Evolutionary conservation across 2,329 filamentous ascomycete species (phyloP), one percentile per base, ranked within the genome.

Genomic region (Verticillium klebahnii): DNA sequence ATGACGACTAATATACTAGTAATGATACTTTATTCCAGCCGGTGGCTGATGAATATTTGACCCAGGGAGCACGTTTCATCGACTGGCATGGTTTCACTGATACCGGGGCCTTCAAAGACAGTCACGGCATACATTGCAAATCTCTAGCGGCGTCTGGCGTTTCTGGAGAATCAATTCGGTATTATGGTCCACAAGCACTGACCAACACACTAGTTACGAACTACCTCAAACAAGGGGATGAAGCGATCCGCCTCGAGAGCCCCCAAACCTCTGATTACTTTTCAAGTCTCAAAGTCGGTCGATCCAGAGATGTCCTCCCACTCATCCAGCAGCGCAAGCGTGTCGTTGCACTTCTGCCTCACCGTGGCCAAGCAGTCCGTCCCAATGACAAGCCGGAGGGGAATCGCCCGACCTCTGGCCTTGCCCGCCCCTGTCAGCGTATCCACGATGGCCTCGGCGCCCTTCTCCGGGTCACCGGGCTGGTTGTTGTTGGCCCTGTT

Each of bases 391-490:
- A 89, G 66, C 32, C 85, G 73, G 15, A 81, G 66, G 0, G 85
- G 86, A 1, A 88, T 72, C 23, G 80, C 75, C 65, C 71, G 81
- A 0, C 82, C 84, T 63, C 68, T 60, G 0, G 75, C 82, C 29
- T 74, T 73, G 0, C 84, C 85, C 2, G 73, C 77, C 54, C 74
- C 74, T 8, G 81, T 85, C 65, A 89, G 65, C 15, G 85, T 74
- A 65, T 89, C 85, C 5, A 87, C 77, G 32, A 86, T 74, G 1
- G 83, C 77, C 61, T 72, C 76, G 8, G 75, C 73, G 0, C 81
- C 85, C 74, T 86, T 86, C 19, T 70, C 72, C 3, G 84, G 77
- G 67, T 88, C 84, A 0, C 85, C 85, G 0, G 74, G 78, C 72
- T 88, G 84, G 0, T 80, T 78, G 17, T 80, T 75, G 63, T 86